Conservation (phyloP, 2,329 filamentous ascomycete genomes). For the Paraphaeosphaeria sporulosa region DNA sequence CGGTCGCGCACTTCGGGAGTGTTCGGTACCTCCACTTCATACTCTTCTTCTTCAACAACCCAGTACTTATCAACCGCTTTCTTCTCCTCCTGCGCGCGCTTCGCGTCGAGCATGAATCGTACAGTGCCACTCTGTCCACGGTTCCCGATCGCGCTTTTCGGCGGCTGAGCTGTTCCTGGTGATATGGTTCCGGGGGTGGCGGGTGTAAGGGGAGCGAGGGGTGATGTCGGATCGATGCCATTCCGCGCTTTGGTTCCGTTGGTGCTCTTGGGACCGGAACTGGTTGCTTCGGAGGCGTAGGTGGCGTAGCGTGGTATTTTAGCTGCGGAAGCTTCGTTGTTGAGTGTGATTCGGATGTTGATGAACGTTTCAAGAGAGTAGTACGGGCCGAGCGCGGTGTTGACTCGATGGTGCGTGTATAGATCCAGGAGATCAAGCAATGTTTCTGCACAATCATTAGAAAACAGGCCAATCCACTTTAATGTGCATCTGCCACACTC, state of each 20-base stretch:
- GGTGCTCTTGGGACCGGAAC: slow-evolving; percentile 23
- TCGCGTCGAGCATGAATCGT: slow-evolving; percentile 86
- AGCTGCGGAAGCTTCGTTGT: slow-evolving; percentile 75
- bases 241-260: slow-evolving; percentile 43
- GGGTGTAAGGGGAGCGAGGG: slow-evolving; percentile 51
- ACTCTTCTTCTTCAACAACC: slow-evolving; percentile 77
- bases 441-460: slow-evolving; percentile 67
- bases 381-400: slow-evolving; percentile 75
- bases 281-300: slow-evolving; percentile 43
- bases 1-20: slow-evolving; percentile 21
- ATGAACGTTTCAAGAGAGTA: slow-evolving; percentile 83
- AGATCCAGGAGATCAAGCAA: slow-evolving; percentile 90
- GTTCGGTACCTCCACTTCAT: slow-evolving; percentile 71
- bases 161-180: slow-evolving; percentile 42
- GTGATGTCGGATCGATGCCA: slow-evolving; percentile 43
- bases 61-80: slow-evolving; percentile 72
- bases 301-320: slow-evolving; percentile 68
- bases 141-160: slow-evolving; percentile 44
- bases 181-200: slow-evolving; percentile 57
- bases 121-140: slow-evolving; percentile 74
- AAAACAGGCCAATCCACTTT: neutral
- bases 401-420: slow-evolving; percentile 82
- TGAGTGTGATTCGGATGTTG: slow-evolving; percentile 83
- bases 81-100: slow-evolving; percentile 76
- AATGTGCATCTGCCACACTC: neutral